Percentiles rank a stretch among this genome's conserved stretches.
Evolutionary conservation across 371 early-diverging fungal genomes (phyloP).

Genomic region (Mortierella sp.): DNA sequence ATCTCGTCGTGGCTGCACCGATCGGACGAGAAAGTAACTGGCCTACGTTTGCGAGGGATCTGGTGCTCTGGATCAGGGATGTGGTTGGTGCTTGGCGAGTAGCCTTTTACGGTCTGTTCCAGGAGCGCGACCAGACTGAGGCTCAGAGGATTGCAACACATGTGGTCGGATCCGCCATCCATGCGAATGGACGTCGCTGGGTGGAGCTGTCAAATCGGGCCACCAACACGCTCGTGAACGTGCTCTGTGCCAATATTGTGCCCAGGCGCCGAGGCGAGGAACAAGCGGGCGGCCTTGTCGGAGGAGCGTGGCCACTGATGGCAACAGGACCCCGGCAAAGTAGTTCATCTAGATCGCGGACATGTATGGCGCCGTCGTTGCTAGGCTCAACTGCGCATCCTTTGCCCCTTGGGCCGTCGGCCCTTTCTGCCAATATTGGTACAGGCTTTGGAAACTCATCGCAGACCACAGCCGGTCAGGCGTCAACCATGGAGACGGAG

Average conservation of each 20-base stretch:
- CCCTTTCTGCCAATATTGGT: neutral
- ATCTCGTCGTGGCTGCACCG: conserved; percentile 47
- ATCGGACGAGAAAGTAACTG: conserved; percentile 46
- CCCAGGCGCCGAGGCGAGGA: conserved; percentile 53
- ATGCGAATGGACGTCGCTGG: conserved; percentile 53
- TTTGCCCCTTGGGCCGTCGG: conserved; percentile 32
- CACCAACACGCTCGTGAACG: conserved; percentile 54
- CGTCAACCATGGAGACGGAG: conserved; percentile 12
- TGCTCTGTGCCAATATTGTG: conserved; percentile 53
- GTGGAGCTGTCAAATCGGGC: conserved; percentile 53
- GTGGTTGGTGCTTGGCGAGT: conserved; percentile 54
- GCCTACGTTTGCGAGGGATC: conserved; percentile 54
- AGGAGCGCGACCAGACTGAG: conserved; percentile 48
- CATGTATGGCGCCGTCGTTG: conserved; percentile 43
- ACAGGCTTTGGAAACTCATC: neutral
- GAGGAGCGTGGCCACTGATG: conserved; percentile 55
- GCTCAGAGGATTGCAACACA: conserved; percentile 53
- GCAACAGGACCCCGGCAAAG: conserved; percentile 40
- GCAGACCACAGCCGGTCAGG: neutral
- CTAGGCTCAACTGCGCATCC: conserved; percentile 54
- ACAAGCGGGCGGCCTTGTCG: conserved; percentile 51
- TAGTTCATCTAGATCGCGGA: conserved; percentile 9
- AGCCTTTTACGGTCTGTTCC: conserved; percentile 46
- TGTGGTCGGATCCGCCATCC: conserved; percentile 53
- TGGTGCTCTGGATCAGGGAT: conserved; percentile 56